Conservation (phyloP, 2,329 filamentous ascomycete species). For the Calonectria naviculata region DNA sequence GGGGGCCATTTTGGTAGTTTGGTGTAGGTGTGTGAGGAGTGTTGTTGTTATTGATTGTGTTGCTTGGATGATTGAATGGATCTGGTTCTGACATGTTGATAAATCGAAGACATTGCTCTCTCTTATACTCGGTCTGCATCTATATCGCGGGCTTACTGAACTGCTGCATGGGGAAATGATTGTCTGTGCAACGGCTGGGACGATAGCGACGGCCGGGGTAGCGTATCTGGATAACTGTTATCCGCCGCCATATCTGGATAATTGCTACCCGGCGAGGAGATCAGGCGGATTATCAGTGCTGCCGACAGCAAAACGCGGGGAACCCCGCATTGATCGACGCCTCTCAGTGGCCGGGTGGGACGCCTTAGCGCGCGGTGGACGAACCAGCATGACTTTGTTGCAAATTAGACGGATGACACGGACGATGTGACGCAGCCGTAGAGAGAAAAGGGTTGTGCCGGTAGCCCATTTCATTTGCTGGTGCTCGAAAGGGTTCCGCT, state of each 20-base stretch:
- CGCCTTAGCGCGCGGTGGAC: background rate
- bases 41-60: background rate
- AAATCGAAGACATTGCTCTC: background rate
- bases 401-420: background rate
- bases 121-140: background rate
- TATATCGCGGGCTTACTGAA: background rate
- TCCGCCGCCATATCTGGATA: slow-evolving; percentile 5
- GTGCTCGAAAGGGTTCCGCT: no score
- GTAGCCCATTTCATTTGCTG: no score
- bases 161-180: background rate
- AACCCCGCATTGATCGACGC: slow-evolving; percentile 2
- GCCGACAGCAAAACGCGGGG: background rate
- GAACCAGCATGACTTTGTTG: background rate
- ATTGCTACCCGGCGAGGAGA: slow-evolving; percentile 1
- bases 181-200: background rate
- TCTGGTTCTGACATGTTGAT: background rate
- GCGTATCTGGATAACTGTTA: slow-evolving; percentile 18
- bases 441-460: background rate
- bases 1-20: background rate
- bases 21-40: background rate
- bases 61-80: background rate
- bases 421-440: background rate
- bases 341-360: background rate
- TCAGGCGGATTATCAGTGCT: background rate
- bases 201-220: slow-evolving; percentile 12